phyloP scores from a whole-genome alignment of 352 stramenopile genomes.

The Globisporangium cylindrosporum region DNA sequence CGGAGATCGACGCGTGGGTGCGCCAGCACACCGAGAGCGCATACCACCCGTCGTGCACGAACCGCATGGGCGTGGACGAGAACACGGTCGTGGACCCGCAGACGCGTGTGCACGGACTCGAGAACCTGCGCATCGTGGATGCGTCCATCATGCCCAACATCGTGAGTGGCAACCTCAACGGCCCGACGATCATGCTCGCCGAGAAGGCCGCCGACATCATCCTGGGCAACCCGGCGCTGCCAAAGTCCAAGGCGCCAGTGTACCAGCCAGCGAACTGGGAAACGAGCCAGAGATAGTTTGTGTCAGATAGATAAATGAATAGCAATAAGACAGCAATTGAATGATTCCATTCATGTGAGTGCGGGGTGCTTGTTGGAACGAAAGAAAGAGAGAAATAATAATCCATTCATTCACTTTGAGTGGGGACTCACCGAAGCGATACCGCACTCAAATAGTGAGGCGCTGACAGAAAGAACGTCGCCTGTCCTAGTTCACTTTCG shows the following conservation, averaged over 20 bases:
- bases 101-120: conserved; percentile 83
- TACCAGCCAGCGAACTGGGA: conserved; percentile 77
- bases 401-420: not conserved
- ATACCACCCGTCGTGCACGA: conserved; percentile 90
- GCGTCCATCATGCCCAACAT: conserved; percentile 94
- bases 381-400: conserved; percentile 3
- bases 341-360: not conserved
- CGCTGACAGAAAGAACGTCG: not conserved
- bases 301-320: conserved; percentile 6
- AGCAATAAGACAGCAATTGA: not conserved
- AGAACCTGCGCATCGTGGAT: conserved; percentile 89
- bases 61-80: conserved; percentile 80
- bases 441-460: not conserved
- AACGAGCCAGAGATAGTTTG: conserved; percentile 40
- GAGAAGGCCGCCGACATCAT: conserved; percentile 94
- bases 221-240: conserved; percentile 59
- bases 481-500: conserved; percentile 54
- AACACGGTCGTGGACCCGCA: conserved; percentile 89
- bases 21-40: conserved; percentile 81
- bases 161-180: conserved; percentile 93
- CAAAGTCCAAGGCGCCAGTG: conserved; percentile 69
- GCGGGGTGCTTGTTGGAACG: not conserved
- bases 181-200: conserved; percentile 91
- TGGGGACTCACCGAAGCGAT: not conserved
- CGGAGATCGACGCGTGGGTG: conserved; percentile 84